phyloP scores from a whole-genome alignment of 306 rosid genomes.

The Benincasa hispida region DNA sequence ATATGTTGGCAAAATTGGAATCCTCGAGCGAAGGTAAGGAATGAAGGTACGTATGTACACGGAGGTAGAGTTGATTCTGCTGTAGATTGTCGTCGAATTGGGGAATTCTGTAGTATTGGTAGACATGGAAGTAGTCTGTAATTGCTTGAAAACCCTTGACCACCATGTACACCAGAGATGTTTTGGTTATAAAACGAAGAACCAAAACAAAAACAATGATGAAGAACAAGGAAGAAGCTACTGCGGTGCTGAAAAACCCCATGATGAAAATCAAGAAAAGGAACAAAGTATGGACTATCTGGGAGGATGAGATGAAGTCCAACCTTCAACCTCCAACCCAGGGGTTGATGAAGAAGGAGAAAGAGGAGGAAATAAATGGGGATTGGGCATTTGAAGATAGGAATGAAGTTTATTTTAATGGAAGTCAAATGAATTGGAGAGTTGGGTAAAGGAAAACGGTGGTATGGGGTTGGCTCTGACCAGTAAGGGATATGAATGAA shows the following conservation, averaged over 20 bases:
- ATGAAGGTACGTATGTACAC: slow-evolving; percentile 47
- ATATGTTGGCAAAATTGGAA: slow-evolving; percentile 62
- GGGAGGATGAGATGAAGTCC: neutral
- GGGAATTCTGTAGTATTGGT: slow-evolving; percentile 67
- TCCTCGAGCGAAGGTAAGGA: slow-evolving; percentile 74
- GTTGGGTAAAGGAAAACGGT: neutral
- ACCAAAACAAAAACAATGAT: slow-evolving; percentile 12
- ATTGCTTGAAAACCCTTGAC: slow-evolving; percentile 42
- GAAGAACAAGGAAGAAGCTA: slow-evolving; percentile 16
- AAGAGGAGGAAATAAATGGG: neutral
- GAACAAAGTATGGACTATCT: neutral
- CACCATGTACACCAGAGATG: slow-evolving; percentile 47
- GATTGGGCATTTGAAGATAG: neutral
- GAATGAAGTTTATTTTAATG: neutral
- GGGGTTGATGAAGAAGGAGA: neutral
- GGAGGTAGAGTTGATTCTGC: slow-evolving; percentile 60
- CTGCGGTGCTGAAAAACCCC: neutral
- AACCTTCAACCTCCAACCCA: neutral
- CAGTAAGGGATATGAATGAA: neutral
- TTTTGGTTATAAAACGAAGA: slow-evolving; percentile 40
- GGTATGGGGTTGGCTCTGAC: neutral
- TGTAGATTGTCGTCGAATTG: slow-evolving; percentile 39
- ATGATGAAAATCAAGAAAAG: neutral
- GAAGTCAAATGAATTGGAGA: neutral
- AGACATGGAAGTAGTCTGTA: slow-evolving; percentile 34